phyloP scores from a whole-genome alignment of 2,329 filamentous ascomycete species.

The Beauveria sp. region DNA sequence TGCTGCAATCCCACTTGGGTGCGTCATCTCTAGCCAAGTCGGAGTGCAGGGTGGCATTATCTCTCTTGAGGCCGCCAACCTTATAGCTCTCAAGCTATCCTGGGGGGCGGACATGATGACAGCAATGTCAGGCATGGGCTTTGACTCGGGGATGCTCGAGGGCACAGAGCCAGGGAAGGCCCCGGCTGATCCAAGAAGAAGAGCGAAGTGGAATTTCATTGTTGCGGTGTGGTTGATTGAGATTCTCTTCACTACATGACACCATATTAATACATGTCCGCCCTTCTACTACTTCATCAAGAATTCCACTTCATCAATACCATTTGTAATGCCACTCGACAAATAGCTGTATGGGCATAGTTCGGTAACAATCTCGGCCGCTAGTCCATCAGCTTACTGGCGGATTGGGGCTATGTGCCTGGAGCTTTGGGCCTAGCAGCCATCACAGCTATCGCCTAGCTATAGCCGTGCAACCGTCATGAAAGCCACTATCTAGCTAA shows the following conservation, averaged over 20 bases:
- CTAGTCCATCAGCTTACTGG: background rate
- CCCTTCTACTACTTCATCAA: background rate
- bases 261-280: background rate
- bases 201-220: background rate
- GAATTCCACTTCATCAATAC: background rate
- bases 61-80: background rate
- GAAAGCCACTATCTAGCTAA: background rate
- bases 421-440: background rate
- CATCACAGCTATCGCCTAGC: background rate
- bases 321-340: background rate
- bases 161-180: background rate
- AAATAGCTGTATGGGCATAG: background rate
- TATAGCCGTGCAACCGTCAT: background rate
- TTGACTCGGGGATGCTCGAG: background rate
- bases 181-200: background rate
- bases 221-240: background rate
- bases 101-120: conserved; percentile 6
- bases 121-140: conserved; percentile 4
- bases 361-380: background rate
- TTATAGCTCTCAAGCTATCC: conserved; percentile 1
- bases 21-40: background rate
- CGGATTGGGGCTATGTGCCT: background rate
- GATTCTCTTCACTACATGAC: background rate
- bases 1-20: background rate
- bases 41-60: background rate